phyloP scores from a whole-genome alignment of 108 stramenopile species.

The Fistulifera solaris region DNA sequence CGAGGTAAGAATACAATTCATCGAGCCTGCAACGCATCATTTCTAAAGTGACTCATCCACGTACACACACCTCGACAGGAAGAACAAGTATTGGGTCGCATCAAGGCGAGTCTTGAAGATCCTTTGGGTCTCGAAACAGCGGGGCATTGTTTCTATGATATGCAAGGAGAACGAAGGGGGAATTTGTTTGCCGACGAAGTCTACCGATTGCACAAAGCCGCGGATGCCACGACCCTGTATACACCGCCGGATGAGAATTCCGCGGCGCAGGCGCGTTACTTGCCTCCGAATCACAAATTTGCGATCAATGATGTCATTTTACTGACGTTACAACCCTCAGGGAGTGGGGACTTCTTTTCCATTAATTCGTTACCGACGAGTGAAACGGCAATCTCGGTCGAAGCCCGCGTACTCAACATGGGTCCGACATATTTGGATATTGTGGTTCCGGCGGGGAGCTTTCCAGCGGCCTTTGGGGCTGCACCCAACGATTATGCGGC shows the following conservation, averaged over 20 bases:
- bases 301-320: slow-evolving; percentile 75
- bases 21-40: neutral
- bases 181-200: slow-evolving; percentile 82
- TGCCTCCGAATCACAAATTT: slow-evolving; percentile 74
- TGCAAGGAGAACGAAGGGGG: slow-evolving; percentile 64
- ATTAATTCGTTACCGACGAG: slow-evolving; percentile 38
- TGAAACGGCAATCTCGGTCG: slow-evolving; percentile 42
- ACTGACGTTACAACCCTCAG: slow-evolving; percentile 66
- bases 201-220: slow-evolving; percentile 63
- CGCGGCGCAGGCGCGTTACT: neutral
- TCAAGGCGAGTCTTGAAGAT: slow-evolving; percentile 62
- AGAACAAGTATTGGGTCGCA: slow-evolving; percentile 57
- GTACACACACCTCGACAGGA: slow-evolving; percentile 31
- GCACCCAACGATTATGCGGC: slow-evolving; percentile 59
- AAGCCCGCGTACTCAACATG: slow-evolving; percentile 58
- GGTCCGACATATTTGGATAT: slow-evolving; percentile 76
- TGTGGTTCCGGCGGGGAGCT: slow-evolving; percentile 55
- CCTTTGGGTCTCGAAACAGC: slow-evolving; percentile 51
- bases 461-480: slow-evolving; percentile 63
- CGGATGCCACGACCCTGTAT: slow-evolving; percentile 53
- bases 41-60: neutral
- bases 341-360: slow-evolving; percentile 72
- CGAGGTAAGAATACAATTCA: slow-evolving; percentile 38
- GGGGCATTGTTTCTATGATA: slow-evolving; percentile 66
- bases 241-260: neutral